Percentiles rank a stretch among this genome's conserved stretches.
Evolutionary conservation across 2,329 filamentous ascomycete species (phyloP).

Genomic region (Nothomitra cinnamomea): DNA sequence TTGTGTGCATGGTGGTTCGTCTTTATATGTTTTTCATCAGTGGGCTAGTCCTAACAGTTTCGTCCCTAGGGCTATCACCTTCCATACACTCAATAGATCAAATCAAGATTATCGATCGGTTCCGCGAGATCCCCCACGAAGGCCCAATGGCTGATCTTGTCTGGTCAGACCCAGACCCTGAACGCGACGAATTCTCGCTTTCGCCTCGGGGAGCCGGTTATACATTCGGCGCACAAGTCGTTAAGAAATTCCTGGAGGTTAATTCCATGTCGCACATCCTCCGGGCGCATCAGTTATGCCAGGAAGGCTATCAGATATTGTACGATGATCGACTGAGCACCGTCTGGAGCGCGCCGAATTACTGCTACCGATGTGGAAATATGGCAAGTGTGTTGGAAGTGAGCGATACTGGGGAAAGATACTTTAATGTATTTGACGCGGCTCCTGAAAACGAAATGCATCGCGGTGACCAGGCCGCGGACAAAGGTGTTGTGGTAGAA

Average conservation of each 20-base stretch:
- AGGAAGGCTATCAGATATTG: slow-evolving; percentile 92
- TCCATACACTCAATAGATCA: slow-evolving; percentile 97
- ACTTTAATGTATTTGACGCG: slow-evolving; percentile 95
- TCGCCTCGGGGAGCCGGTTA: slow-evolving; percentile 89
- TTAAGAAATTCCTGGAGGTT: slow-evolving; percentile 94
- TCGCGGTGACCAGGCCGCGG: slow-evolving; percentile 50
- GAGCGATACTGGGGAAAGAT: slow-evolving; percentile 77
- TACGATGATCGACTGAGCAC: slow-evolving; percentile 91
- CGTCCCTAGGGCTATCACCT: slow-evolving; percentile 51
- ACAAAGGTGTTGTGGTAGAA: slow-evolving; percentile 50
- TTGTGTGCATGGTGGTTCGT: slow-evolving; percentile 77
- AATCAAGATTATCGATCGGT: slow-evolving; percentile 98
- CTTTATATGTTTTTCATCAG: slow-evolving; percentile 10
- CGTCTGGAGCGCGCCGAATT: slow-evolving; percentile 95
- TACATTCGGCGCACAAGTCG: slow-evolving; percentile 92
- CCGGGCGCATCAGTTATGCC: slow-evolving; percentile 93
- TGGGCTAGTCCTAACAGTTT: neutral
- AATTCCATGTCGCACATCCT: slow-evolving; percentile 97
- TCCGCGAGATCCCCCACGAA: slow-evolving; percentile 95
- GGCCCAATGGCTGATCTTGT: slow-evolving; percentile 99
- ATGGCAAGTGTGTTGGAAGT: slow-evolving; percentile 95
- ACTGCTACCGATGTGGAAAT: slow-evolving; percentile 91
- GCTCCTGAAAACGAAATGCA: slow-evolving; percentile 89
- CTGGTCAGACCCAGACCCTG: slow-evolving; percentile 96
- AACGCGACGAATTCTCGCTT: slow-evolving; percentile 90